phyloP scores from a whole-genome alignment of 148 eudicot genomes.

The Bassia scoparia region DNA sequence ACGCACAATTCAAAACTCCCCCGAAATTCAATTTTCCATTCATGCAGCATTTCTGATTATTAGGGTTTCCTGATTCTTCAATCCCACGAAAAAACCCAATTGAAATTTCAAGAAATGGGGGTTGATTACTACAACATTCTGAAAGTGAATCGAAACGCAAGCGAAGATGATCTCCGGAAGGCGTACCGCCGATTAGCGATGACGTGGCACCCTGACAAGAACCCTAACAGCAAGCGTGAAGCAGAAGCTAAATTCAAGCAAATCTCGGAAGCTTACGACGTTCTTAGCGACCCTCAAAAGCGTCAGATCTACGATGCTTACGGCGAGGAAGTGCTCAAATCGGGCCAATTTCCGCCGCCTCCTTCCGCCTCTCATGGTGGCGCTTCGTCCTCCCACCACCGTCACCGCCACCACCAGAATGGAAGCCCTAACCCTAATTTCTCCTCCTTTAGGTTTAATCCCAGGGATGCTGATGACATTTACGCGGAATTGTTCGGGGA shows the following conservation, averaged over 20 bases:
- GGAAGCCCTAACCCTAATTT: slow-evolving; percentile 5
- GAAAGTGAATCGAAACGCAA: slow-evolving; percentile 81
- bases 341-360: slow-evolving; percentile 68
- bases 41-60: not conserved
- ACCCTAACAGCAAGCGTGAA: slow-evolving; percentile 45
- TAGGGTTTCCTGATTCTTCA: not conserved
- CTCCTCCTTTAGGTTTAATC: slow-evolving; percentile 60
- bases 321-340: slow-evolving; percentile 81
- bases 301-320: slow-evolving; percentile 92
- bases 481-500: slow-evolving; percentile 73
- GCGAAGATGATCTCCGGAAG: slow-evolving; percentile 67
- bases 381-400: slow-evolving; percentile 31
- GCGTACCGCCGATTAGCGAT: slow-evolving; percentile 75
- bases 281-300: slow-evolving; percentile 71
- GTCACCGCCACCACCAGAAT: slow-evolving; percentile 22
- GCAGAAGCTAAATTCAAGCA: slow-evolving; percentile 86
- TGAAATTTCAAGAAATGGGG: slow-evolving; percentile 41
- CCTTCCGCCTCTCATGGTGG: slow-evolving; percentile 46
- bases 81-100: not conserved
- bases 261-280: slow-evolving; percentile 90
- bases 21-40: no score
- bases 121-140: slow-evolving; percentile 77
- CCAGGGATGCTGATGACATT: slow-evolving; percentile 84
- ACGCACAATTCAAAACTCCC: slow-evolving; percentile 7
- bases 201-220: slow-evolving; percentile 84